Conservation (phyloP, 306 rosid species). For the Sophora flavescens region DNA sequence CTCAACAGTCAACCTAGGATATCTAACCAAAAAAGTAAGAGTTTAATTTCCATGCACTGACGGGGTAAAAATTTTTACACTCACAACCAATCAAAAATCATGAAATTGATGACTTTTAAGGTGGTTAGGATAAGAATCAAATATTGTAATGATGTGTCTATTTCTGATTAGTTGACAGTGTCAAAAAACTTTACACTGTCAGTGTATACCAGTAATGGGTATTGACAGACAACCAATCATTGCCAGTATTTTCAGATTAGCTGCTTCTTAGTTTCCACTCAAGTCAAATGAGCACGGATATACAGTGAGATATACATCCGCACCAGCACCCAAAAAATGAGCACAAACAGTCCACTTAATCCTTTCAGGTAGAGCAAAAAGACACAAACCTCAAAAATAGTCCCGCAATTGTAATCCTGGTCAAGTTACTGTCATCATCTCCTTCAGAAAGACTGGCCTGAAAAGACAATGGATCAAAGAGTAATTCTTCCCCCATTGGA, state of each 20-base stretch:
- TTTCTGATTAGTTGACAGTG: too few relatives aligned
- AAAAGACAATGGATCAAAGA: conserved; percentile 42
- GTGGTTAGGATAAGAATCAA: too few relatives aligned
- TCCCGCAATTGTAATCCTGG: conserved; percentile 79
- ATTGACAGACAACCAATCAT: conserved; percentile 20
- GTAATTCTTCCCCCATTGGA: conserved; percentile 36
- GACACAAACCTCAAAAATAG: conserved; percentile 76
- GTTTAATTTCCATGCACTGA: too few relatives aligned
- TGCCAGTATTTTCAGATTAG: conserved; percentile 33
- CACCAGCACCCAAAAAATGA: conserved; percentile 16
- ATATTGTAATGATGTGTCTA: too few relatives aligned
- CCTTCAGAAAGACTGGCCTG: conserved; percentile 87
- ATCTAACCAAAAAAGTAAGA: too few relatives aligned
- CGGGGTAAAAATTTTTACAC: too few relatives aligned
- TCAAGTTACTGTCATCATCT: conserved; percentile 71
- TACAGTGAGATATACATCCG: conserved; percentile 11
- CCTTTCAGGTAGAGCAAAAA: conserved; percentile 19
- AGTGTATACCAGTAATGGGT: too few relatives aligned
- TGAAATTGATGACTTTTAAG: too few relatives aligned
- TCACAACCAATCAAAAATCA: too few relatives aligned
- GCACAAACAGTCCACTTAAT: conserved; percentile 17
- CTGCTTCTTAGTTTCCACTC: conserved; percentile 15
- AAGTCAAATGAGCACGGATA: conserved; percentile 16
- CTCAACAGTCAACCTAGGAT: too few relatives aligned
- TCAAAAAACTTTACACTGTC: too few relatives aligned